Conservation (phyloP, 768 basidiomycete species). For the Cystoderma amianthinum region DNA sequence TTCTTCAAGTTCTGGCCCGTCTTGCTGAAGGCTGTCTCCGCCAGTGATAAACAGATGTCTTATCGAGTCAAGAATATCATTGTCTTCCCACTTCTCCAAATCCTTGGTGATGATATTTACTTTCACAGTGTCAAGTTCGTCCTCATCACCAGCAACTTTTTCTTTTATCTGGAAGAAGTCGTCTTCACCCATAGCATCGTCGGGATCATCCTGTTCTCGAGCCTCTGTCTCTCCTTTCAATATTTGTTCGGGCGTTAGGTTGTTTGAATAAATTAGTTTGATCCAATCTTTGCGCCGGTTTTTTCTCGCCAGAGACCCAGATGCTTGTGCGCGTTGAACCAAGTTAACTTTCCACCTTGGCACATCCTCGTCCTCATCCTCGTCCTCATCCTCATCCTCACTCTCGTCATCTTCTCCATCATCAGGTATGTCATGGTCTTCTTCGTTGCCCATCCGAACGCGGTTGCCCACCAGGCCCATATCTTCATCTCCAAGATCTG, state of each 20-base stretch:
- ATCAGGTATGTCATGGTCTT: slow-evolving; percentile 31
- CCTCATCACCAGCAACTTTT: slow-evolving; percentile 29
- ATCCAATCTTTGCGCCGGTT: slow-evolving; percentile 66
- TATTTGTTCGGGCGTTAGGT: slow-evolving; percentile 66
- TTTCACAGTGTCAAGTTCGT: slow-evolving; percentile 67
- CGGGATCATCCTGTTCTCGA: slow-evolving; percentile 17
- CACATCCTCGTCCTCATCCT: slow-evolving; percentile 28
- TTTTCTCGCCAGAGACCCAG: slow-evolving; percentile 32
- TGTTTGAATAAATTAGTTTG: slow-evolving; percentile 72
- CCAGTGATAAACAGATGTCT: slow-evolving; percentile 90
- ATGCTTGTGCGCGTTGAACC: slow-evolving; percentile 29
- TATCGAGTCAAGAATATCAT: slow-evolving; percentile 81
- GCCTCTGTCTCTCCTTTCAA: slow-evolving; percentile 29
- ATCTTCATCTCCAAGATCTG: slow-evolving; percentile 53
- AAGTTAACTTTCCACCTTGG: slow-evolving; percentile 78
- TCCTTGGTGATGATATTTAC: slow-evolving; percentile 39
- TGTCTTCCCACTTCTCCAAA: slow-evolving; percentile 76
- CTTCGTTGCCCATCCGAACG: slow-evolving; percentile 29
- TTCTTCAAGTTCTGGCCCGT: slow-evolving; percentile 31
- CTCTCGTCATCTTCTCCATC: slow-evolving; percentile 44
- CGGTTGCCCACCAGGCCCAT: neutral
- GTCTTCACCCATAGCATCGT: slow-evolving; percentile 48
- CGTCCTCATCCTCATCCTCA: slow-evolving; percentile 29
- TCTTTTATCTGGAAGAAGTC: slow-evolving; percentile 69
- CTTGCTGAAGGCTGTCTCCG: slow-evolving; percentile 23